These are phyloP conservation scores for Prunus fruticosa DNA, from an alignment of 306 rosid genomes.

Conservation along the genomic window DNA sequence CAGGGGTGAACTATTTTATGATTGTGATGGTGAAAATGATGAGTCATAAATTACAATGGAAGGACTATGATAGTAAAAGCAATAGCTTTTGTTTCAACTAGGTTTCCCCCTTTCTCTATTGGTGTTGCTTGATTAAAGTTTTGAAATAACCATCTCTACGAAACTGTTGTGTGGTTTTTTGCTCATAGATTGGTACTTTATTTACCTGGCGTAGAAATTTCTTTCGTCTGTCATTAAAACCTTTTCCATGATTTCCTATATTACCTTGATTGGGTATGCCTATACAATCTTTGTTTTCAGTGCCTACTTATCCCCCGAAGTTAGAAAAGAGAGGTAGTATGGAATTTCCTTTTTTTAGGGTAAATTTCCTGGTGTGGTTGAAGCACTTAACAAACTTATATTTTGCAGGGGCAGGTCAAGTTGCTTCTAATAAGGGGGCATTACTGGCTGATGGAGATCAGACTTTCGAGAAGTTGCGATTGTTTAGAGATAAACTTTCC, in stretches of 20 bases:
- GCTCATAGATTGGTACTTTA: background rate
- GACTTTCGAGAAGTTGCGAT: conserved; percentile 46
- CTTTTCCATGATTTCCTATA: background rate
- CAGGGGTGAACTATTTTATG: background rate
- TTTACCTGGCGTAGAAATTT: background rate
- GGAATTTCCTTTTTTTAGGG: background rate
- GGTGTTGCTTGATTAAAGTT: background rate
- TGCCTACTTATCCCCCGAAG: background rate
- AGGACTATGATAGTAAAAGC: background rate
- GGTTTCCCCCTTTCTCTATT: background rate
- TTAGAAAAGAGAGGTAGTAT: background rate
- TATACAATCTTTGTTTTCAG: background rate
- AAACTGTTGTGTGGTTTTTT: background rate
- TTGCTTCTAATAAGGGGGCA: conserved; percentile 25
- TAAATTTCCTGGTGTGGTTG: background rate
- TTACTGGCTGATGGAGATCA: conserved; percentile 32
- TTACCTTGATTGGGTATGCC: background rate
- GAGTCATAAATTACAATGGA: background rate
- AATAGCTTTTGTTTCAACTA: background rate
- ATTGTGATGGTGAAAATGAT: background rate
- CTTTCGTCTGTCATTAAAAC: background rate
- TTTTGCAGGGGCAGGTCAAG: conserved; percentile 41
- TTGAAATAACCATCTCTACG: background rate
- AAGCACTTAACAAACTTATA: background rate
- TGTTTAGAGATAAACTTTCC: conserved; percentile 67